A percentile compares a stretch with the other conserved stretches of the same genome.
Evolutionary conservation across 2,329 filamentous ascomycete species (phyloP).

Genomic region (Colletotrichum viniferum): DNA sequence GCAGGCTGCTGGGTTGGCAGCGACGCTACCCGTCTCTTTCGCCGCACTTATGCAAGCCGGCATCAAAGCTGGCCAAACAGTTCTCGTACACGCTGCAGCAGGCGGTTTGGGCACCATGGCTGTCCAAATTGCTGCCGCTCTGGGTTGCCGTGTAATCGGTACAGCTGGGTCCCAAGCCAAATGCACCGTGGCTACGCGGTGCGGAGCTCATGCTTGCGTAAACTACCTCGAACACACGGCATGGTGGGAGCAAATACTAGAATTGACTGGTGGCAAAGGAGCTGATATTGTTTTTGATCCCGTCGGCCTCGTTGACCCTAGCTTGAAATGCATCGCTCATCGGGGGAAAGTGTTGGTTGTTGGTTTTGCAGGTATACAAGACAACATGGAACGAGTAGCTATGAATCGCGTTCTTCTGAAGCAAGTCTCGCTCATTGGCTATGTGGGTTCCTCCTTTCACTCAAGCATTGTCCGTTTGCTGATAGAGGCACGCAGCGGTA

Average conservation of each 20-base stretch:
- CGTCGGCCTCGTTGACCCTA: constrained; percentile 60
- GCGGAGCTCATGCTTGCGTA: constrained; percentile 47
- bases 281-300: constrained; percentile 64
- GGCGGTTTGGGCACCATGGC: constrained; percentile 61
- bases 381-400: constrained; percentile 56
- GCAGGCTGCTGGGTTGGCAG: constrained; percentile 57
- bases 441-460: constrained; percentile 37
- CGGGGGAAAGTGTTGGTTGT: constrained; percentile 59
- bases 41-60: constrained; percentile 50
- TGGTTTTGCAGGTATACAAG: constrained; percentile 60
- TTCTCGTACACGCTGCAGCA: constrained; percentile 59
- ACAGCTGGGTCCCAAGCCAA: constrained; percentile 54
- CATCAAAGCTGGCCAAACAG: constrained; percentile 49
- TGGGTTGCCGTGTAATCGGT: constrained; percentile 58
- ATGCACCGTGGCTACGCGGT: constrained; percentile 38
- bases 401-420: constrained; percentile 61
- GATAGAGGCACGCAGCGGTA: constrained; percentile 47
- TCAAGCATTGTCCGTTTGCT: not conserved
- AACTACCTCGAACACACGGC: constrained; percentile 36
- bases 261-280: constrained; percentile 50
- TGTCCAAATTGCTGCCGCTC: constrained; percentile 56
- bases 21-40: constrained; percentile 58
- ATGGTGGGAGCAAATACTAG: constrained; percentile 58
- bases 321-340: constrained; percentile 57
- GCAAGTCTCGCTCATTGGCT: constrained; percentile 56